Conservation (phyloP, 2,329 filamentous ascomycete genomes). For the Emergomyces orientalis region DNA sequence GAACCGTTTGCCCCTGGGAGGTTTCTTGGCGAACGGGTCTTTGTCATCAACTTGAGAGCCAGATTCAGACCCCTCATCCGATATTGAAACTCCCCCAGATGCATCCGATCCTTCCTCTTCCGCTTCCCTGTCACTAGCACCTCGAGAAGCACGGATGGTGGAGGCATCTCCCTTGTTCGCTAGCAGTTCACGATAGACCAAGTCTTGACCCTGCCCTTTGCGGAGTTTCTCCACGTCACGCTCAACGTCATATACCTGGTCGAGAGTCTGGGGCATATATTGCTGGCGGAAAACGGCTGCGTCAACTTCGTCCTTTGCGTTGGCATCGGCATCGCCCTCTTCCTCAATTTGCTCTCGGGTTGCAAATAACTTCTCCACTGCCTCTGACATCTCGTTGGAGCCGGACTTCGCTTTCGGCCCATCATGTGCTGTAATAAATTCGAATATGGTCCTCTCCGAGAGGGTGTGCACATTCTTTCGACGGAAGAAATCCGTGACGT, state of each 20-base stretch:
- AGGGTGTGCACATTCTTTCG: constrained; percentile 75
- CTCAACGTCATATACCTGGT: constrained; percentile 94
- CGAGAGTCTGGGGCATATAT: constrained; percentile 90
- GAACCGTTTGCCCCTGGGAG: constrained; percentile 71
- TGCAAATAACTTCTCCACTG: constrained; percentile 59
- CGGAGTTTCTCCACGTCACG: constrained; percentile 72
- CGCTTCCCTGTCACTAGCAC: constrained; percentile 17
- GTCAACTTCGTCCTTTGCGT: constrained; percentile 61
- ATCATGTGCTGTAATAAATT: constrained; percentile 62
- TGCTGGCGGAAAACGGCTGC: constrained; percentile 91
- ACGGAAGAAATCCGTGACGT: constrained; percentile 85
- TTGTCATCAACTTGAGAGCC: constrained; percentile 28
- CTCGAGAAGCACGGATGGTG: constrained; percentile 8
- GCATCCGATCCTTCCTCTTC: constrained; percentile 29
- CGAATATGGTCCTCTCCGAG: constrained; percentile 68
- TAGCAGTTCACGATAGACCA: constrained; percentile 78
- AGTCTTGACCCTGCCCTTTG: constrained; percentile 61
- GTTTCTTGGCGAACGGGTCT: constrained; percentile 54
- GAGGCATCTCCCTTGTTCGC: constrained; percentile 51
- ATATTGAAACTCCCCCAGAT: constrained; percentile 32
- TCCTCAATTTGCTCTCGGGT: constrained; percentile 42
- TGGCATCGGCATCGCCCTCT: constrained; percentile 38
- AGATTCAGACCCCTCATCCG: constrained; percentile 33
- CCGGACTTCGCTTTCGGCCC: constrained; percentile 34
- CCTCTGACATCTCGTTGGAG: constrained; percentile 48